A percentile compares a stretch with the other conserved stretches of the same genome.
These are phyloP conservation scores for Talaromyces sp. DNA, from an alignment of 2,329 filamentous ascomycete species.

Conservation along the genomic window DNA sequence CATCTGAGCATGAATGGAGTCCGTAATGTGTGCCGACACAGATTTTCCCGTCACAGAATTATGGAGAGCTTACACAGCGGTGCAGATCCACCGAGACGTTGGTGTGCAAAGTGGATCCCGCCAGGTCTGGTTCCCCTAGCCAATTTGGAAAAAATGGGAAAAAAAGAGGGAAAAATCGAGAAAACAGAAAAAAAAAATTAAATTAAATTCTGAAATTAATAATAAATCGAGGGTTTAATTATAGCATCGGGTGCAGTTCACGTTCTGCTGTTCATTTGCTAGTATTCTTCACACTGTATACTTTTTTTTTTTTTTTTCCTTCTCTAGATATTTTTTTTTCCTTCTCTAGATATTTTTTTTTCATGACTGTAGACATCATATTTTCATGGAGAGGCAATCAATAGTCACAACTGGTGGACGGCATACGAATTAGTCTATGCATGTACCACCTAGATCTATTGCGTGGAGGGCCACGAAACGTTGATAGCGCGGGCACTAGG, in stretches of 20 bases:
- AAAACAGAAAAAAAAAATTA: slow-evolving; percentile 9
- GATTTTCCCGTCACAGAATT: not conserved
- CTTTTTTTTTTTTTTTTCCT: not conserved
- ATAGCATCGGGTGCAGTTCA: slow-evolving; percentile 7
- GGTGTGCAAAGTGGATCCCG: slow-evolving; percentile 4
- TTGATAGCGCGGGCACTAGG: not conserved
- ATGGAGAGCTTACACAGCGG: not conserved
- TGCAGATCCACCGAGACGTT: slow-evolving; percentile 12
- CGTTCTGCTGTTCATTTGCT: no score
- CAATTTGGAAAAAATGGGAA: slow-evolving; percentile 2
- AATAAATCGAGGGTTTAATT: slow-evolving; percentile 12
- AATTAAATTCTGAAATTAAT: slow-evolving; percentile 2
- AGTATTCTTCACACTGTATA: not conserved
- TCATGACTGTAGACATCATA: no score
- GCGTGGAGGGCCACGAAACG: slow-evolving; percentile 21
- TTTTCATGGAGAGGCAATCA: no score
- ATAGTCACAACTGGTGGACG: no score
- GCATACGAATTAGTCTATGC: not conserved
- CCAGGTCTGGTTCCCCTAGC: slow-evolving; percentile 1
- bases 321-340: not conserved
- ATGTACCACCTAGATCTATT: slow-evolving; percentile 12
- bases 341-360: no score
- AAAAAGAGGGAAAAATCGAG: not conserved
- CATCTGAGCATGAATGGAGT: not conserved
- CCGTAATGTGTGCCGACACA: not conserved